phyloP scores from a whole-genome alignment of 164 flowering plant species.

The Chimonanthus praecox region DNA sequence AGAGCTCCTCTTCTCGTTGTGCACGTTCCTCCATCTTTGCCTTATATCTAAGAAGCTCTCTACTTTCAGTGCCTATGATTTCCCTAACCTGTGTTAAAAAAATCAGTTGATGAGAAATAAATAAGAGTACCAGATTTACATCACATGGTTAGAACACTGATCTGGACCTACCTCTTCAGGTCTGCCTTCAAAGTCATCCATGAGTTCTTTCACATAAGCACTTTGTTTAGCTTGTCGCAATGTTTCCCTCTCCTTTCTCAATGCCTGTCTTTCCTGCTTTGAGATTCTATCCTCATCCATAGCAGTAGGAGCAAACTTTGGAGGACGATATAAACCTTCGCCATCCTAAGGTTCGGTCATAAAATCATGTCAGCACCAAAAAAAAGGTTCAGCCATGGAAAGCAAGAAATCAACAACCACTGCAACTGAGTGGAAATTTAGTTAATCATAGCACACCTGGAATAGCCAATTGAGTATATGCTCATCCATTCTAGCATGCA shows the following conservation, averaged over 20 bases:
- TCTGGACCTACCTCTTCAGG: conserved; percentile 80
- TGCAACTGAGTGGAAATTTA: background rate
- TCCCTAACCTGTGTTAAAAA: conserved; percentile 49
- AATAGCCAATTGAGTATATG: too few species aligned
- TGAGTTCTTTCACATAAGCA: conserved; percentile 46
- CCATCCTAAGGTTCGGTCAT: conserved; percentile 36
- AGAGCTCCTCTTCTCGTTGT: conserved; percentile 69
- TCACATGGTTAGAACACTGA: background rate
- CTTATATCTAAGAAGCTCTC: conserved; percentile 44
- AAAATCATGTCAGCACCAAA: background rate
- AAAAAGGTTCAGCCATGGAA: background rate
- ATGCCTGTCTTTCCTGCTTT: conserved; percentile 53
- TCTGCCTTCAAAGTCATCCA: conserved; percentile 68
- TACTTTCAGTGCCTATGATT: conserved; percentile 51
- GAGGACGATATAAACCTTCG: conserved; percentile 54
- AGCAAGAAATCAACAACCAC: background rate
- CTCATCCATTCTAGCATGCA: too few species aligned
- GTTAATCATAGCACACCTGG: background rate
- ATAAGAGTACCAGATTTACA: background rate
- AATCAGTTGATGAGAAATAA: background rate
- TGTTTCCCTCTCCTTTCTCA: conserved; percentile 50
- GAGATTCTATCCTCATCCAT: conserved; percentile 77
- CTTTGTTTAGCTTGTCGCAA: conserved; percentile 46
- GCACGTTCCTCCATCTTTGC: conserved; percentile 54
- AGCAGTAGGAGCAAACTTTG: conserved; percentile 68